phyloP scores from a whole-genome alignment of 148 eudicot species.

The Salicornia ramosissima region DNA sequence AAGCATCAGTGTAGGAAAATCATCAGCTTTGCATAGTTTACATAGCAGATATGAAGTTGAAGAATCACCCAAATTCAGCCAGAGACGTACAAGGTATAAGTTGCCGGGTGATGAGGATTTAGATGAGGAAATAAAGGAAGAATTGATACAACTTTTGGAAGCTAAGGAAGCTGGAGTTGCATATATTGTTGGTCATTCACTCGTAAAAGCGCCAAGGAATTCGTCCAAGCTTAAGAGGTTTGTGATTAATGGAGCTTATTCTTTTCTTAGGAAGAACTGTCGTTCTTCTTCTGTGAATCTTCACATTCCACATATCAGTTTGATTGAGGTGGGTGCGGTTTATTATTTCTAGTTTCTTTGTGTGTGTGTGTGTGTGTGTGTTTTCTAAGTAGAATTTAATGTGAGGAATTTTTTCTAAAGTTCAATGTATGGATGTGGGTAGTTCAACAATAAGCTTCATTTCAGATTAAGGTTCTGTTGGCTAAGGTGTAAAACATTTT shows the following conservation, averaged over 20 bases:
- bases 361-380: too few species aligned
- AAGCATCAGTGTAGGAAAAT: conserved; percentile 21
- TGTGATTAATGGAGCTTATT: conserved; percentile 31
- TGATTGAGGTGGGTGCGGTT: conserved; percentile 47
- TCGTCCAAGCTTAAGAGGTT: conserved; percentile 35
- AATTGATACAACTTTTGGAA: conserved; percentile 36
- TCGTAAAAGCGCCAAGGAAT: conserved; percentile 34
- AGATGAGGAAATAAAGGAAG: conserved; percentile 32
- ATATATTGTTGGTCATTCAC: conserved; percentile 40
- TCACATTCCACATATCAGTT: conserved; percentile 43
- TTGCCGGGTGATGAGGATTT: conserved; percentile 24
- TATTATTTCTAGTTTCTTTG: conserved; percentile 32
- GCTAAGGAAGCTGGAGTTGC: conserved; percentile 48
- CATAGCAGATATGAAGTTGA: conserved; percentile 26
- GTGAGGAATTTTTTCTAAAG: too few species aligned
- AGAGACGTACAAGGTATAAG: conserved; percentile 28
- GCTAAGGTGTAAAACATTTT: too few species aligned
- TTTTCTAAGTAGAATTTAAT: too few species aligned
- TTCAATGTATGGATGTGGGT: too few species aligned
- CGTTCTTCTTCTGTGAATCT: conserved; percentile 36
- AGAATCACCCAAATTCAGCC: conserved; percentile 24
- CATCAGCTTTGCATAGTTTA: conserved; percentile 25
- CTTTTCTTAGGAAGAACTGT: conserved; percentile 38
- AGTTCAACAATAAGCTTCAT: too few species aligned
- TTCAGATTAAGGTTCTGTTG: too few species aligned